Conservation (phyloP, 139 green algal genomes). For the Coelastrella sp. region DNA sequence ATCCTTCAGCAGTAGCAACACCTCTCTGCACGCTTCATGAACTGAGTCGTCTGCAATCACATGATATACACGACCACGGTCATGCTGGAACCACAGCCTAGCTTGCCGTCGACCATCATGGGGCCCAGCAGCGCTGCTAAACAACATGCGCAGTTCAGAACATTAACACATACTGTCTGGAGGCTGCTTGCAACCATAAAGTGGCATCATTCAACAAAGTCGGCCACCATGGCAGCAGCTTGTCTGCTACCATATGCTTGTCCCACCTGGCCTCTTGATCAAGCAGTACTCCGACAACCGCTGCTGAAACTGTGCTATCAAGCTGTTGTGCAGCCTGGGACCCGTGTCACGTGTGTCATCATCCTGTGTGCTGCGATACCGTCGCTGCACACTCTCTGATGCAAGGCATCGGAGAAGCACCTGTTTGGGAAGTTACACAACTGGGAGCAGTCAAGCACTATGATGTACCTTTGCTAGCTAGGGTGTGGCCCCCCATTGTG, state of each 20-base stretch:
- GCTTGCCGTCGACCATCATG: too few species aligned
- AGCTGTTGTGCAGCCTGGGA: not conserved
- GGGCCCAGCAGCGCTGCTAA: too few species aligned
- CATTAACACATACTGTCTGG: not conserved
- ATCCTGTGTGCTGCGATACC: not conserved
- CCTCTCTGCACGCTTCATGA: constrained; percentile 6
- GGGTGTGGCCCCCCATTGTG: too few species aligned
- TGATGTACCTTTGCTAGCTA: too few species aligned
- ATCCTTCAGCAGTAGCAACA: constrained; percentile 29
- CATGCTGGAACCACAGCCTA: too few species aligned
- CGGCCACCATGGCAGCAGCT: too few species aligned
- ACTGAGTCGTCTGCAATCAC: not conserved
- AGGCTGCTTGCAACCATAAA: not conserved
- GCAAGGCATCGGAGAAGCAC: not conserved
- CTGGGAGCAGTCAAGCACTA: too few species aligned
- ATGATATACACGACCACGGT: too few species aligned
- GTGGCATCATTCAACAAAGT: too few species aligned
- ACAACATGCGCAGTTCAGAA: too few species aligned
- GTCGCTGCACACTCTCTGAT: not conserved
- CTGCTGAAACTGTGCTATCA: constrained; percentile 13
- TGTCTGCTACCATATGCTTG: not conserved
- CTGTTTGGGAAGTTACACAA: not conserved
- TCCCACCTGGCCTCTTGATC: constrained; percentile 1
- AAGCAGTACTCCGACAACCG: constrained; percentile 23
- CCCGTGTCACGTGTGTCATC: not conserved